Evolutionary conservation across 2,329 filamentous ascomycete genomes (phyloP).

Genomic region (Hypoxylon sp.): DNA sequence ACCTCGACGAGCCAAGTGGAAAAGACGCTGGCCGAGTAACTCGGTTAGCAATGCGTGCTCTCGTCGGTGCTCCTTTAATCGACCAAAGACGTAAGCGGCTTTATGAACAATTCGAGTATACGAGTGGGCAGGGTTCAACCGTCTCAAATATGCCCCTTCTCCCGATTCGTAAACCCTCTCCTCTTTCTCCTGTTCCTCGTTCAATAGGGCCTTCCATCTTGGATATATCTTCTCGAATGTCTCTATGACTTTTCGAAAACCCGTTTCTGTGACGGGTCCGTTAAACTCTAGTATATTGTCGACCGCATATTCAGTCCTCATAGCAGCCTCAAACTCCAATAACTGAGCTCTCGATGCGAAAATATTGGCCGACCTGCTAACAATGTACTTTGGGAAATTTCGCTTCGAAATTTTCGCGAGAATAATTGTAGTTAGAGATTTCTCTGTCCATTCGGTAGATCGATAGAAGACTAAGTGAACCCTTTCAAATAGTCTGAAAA

Average conservation of each 20-base stretch:
- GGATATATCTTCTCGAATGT: conserved; percentile 82
- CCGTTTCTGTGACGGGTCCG: conserved; percentile 75
- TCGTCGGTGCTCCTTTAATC: conserved; percentile 82
- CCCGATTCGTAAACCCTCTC: conserved; percentile 82
- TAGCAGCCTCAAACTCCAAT: conserved; percentile 89
- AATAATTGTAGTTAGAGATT: conserved; percentile 94
- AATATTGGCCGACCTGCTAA: conserved; percentile 90
- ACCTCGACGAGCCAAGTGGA: conserved; percentile 87
- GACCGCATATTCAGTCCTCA: conserved; percentile 84
- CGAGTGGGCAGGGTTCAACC: conserved; percentile 92
- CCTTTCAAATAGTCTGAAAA: conserved; percentile 88
- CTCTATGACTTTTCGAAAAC: conserved; percentile 76
- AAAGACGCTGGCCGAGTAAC: conserved; percentile 84
- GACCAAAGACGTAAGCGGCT: conserved; percentile 81
- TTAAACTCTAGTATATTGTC: conserved; percentile 87
- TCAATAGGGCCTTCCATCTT: conserved; percentile 82
- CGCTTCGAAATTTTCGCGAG: conserved; percentile 88
- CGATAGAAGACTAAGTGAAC: conserved; percentile 97
- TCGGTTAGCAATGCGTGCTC: conserved; percentile 83
- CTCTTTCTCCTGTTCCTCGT: conserved; percentile 84
- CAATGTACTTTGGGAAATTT: conserved; percentile 91
- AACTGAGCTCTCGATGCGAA: conserved; percentile 82
- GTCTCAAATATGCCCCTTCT: conserved; percentile 89
- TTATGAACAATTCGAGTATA: conserved; percentile 96
- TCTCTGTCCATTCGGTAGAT: conserved; percentile 97